Evolutionary conservation across 78 protist species (phyloP).

Genomic region (Chrysochromulina parva): DNA sequence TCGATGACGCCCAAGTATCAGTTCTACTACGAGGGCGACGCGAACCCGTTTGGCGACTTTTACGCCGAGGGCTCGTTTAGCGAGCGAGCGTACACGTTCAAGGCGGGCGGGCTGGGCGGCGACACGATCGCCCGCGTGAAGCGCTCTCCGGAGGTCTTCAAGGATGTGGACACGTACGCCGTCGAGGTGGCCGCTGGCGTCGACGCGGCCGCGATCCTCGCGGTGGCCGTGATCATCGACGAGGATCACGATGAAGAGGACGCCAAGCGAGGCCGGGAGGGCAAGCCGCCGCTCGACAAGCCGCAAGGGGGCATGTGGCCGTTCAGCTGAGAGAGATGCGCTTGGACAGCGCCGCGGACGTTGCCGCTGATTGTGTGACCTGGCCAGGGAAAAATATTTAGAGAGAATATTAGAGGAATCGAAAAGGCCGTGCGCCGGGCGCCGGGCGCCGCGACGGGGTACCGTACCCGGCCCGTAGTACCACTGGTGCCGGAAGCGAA

Average conservation of each 20-base stretch:
- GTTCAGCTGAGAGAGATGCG: too few species aligned
- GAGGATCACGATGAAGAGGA: constrained; percentile 22
- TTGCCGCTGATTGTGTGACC: too few species aligned
- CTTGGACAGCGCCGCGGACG: too few species aligned
- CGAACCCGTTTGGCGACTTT: constrained; percentile 17
- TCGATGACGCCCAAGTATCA: background rate
- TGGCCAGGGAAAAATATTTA: too few species aligned
- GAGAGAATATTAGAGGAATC: too few species aligned
- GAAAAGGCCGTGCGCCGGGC: too few species aligned
- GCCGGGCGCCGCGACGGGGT: too few species aligned
- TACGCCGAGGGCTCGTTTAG: background rate
- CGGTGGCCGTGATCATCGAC: constrained; percentile 32
- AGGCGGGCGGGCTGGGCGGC: background rate
- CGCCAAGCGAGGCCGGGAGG: too few species aligned
- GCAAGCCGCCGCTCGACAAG: too few species aligned
- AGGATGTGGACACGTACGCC: background rate
- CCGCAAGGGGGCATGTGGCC: too few species aligned
- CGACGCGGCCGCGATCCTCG: constrained; percentile 21
- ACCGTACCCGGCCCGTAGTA: too few species aligned
- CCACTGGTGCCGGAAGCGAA: too few species aligned
- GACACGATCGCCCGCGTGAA: background rate
- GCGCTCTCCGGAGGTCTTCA: background rate
- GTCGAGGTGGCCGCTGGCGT: constrained; percentile 30
- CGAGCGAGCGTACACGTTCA: constrained; percentile 1
- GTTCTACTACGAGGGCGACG: constrained; percentile 26